Percentiles rank a stretch among this genome's conserved stretches.
Evolutionary conservation across 225 moss, liverwort and hornwort genomes (phyloP).

Genomic region (Pleurozium schreberi): DNA sequence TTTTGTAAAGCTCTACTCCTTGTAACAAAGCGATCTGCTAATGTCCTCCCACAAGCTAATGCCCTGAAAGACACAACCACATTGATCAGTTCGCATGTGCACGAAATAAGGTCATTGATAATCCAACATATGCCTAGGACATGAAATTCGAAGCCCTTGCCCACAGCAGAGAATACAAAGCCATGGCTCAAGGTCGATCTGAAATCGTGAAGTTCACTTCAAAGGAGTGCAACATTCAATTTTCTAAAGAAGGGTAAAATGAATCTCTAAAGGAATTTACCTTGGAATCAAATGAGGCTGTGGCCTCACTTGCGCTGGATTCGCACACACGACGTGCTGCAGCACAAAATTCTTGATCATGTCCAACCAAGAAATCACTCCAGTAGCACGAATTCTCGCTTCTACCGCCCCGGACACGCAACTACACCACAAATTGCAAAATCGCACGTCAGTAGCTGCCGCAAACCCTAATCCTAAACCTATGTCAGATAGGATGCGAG

Average conservation of each 20-base stretch:
- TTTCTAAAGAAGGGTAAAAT: not conserved
- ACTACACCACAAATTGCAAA: slow-evolving; percentile 1
- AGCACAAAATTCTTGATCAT: slow-evolving; percentile 4
- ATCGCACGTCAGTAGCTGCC: not conserved
- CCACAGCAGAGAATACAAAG: not conserved
- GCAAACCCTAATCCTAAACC: not conserved
- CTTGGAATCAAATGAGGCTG: not conserved
- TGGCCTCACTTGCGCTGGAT: not conserved
- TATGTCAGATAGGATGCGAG: not conserved
- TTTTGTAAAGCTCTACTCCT: not conserved
- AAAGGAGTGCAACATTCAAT: not conserved
- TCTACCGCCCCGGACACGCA: not conserved
- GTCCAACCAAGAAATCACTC: not conserved
- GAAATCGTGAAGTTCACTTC: not conserved
- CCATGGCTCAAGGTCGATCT: not conserved
- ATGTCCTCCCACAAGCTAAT: not conserved
- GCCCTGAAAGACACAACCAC: not conserved
- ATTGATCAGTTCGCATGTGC: not conserved
- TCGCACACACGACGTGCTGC: not conserved
- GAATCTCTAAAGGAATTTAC: not conserved
- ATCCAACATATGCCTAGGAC: not conserved
- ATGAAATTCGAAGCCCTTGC: not conserved
- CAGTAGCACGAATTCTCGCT: not conserved
- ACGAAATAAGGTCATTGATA: not conserved
- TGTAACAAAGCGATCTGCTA: not conserved